These are phyloP conservation scores for Oryza officinalis DNA, from an alignment of 176 grass and related monocot genomes.

Conservation along the genomic window DNA sequence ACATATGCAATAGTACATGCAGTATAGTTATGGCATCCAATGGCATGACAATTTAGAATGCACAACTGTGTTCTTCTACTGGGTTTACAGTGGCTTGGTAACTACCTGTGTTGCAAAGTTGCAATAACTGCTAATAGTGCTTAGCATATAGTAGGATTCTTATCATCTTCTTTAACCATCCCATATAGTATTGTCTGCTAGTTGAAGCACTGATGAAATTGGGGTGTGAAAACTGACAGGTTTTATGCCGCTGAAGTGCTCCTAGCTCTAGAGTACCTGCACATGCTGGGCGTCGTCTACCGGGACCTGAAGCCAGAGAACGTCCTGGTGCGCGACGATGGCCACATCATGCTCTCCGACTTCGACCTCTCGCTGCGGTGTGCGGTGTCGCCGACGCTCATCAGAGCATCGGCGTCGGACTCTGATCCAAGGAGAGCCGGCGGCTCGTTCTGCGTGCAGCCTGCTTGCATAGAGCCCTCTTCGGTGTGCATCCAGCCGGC, in stretches of 20 bases:
- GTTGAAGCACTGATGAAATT: constrained; percentile 4
- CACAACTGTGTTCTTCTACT: constrained; percentile 11
- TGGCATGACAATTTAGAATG: constrained; percentile 2
- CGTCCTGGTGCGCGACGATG: constrained; percentile 78
- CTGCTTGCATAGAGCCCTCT: constrained; percentile 72
- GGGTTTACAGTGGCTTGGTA: neutral
- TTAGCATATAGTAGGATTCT: neutral
- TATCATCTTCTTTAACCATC: neutral
- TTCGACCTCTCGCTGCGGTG: constrained; percentile 86
- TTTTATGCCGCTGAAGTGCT: constrained; percentile 89
- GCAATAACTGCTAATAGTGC: neutral
- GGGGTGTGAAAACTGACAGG: constrained; percentile 39
- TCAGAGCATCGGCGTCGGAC: constrained; percentile 51
- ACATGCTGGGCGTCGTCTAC: constrained; percentile 87
- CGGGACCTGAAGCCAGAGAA: constrained; percentile 87
- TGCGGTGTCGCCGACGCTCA: constrained; percentile 68
- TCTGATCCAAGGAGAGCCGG: constrained; percentile 48
- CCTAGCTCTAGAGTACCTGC: constrained; percentile 74
- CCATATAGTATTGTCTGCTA: neutral
- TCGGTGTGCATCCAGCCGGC: constrained; percentile 72
- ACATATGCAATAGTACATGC: neutral
- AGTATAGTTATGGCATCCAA: neutral
- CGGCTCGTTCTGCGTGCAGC: constrained; percentile 67
- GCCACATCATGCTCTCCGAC: constrained; percentile 91
- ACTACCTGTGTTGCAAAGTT: neutral